These are phyloP conservation scores for Limnomonas spitsbergensis DNA, from an alignment of 139 green algal genomes.

Conservation along the genomic window DNA sequence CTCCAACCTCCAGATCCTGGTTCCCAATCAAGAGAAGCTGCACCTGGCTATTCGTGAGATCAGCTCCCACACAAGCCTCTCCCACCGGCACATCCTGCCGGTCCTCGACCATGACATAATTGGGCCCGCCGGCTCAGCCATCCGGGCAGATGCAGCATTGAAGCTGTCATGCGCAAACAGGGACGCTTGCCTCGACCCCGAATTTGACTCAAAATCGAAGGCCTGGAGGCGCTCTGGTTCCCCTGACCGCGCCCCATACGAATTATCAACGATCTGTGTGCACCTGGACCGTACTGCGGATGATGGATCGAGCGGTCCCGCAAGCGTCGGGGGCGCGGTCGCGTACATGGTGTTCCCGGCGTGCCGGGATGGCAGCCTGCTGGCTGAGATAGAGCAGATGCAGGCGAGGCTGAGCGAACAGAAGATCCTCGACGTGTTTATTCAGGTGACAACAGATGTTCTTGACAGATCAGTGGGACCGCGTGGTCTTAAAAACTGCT, in stretches of 20 bases:
- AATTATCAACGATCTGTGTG: neutral
- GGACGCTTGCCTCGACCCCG: too few species aligned
- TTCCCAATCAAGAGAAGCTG: neutral
- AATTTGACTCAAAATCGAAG: too few species aligned
- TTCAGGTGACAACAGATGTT: neutral
- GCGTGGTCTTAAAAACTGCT: neutral
- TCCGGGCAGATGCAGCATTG: constrained; percentile 1
- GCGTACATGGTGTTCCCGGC: constrained; percentile 13
- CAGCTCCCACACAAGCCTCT: constrained; percentile 4
- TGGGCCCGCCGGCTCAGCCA: neutral
- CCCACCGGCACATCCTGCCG: neutral
- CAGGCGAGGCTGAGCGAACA: neutral
- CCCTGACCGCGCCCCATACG: neutral
- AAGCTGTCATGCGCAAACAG: neutral
- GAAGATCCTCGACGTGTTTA: neutral
- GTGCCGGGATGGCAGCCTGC: neutral
- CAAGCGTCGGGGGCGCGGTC: neutral
- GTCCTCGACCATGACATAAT: constrained; percentile 8
- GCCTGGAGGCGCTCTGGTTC: neutral
- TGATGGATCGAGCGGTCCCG: neutral
- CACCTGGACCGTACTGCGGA: neutral
- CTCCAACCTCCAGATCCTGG: neutral
- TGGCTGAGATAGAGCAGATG: neutral
- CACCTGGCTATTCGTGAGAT: neutral
- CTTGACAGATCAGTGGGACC: neutral